Conservation (phyloP, 208 protist species). For the Wallacemonas sp. region DNA sequence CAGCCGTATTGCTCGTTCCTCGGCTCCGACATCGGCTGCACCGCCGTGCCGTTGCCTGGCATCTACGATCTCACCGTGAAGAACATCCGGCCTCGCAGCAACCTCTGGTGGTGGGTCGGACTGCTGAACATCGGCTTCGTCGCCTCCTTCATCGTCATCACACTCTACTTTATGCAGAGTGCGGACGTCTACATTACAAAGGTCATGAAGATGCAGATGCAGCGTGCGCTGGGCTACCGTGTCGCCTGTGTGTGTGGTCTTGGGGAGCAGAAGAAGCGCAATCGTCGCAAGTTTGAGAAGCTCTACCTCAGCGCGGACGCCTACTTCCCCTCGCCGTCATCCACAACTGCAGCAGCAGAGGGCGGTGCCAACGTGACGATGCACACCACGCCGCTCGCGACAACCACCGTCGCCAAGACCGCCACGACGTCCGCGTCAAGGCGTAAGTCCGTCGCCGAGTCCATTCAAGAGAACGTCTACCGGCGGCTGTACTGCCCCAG, state of each 20-base stretch:
- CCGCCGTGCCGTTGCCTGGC: slow-evolving; percentile 54
- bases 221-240: slow-evolving; percentile 68
- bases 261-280: slow-evolving; percentile 31
- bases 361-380: too few species aligned
- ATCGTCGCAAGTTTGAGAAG: slow-evolving; percentile 31
- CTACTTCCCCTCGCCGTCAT: slow-evolving; percentile 43
- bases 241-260: slow-evolving; percentile 74
- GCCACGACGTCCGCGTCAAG: not conserved
- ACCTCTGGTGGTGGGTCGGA: slow-evolving; percentile 54
- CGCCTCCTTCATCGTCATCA: slow-evolving; percentile 41
- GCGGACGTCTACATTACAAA: slow-evolving; percentile 51
- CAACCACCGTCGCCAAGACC: not conserved
- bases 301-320: slow-evolving; percentile 41
- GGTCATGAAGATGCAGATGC: slow-evolving; percentile 72
- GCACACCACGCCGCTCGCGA: not conserved
- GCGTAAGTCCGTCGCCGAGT: not conserved
- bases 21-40: slow-evolving; percentile 39
- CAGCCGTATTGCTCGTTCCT: slow-evolving; percentile 62
- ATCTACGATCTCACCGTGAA: slow-evolving; percentile 81
- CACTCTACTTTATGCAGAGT: slow-evolving; percentile 46
- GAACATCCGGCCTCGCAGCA: slow-evolving; percentile 68
- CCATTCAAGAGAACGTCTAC: slow-evolving; percentile 7
- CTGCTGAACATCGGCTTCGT: slow-evolving; percentile 70
- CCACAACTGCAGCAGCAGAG: not conserved
- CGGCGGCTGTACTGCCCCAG: slow-evolving; percentile 47